A percentile compares a stretch with the other conserved stretches of the same genome.
These are phyloP conservation scores for Stentor roeselii DNA, from an alignment of 73 alveolate genomes.

Conservation along the genomic window DNA sequence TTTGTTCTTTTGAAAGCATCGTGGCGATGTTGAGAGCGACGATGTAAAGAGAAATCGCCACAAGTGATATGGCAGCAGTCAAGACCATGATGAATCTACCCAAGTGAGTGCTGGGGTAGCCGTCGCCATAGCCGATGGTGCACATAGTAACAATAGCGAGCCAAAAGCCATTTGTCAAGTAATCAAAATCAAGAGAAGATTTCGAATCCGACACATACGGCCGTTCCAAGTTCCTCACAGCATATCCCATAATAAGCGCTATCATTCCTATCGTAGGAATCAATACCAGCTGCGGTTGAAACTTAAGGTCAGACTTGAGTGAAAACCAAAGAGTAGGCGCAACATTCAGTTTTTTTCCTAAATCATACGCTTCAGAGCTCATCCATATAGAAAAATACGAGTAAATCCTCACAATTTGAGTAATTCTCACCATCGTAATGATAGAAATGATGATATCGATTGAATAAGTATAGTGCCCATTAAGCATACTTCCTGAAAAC, in stretches of 20 bases:
- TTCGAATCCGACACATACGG: background rate
- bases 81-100: background rate
- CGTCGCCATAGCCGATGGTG: background rate
- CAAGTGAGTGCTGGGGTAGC: background rate
- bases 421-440: background rate
- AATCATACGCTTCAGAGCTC: background rate
- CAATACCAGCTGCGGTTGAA: background rate
- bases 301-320: background rate
- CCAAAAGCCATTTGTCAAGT: background rate
- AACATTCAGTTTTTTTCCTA: background rate
- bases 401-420: background rate
- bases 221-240: background rate
- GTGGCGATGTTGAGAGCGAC: background rate
- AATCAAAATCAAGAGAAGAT: background rate
- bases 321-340: background rate
- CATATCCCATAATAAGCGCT: background rate
- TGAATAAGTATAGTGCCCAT: background rate
- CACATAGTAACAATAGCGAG: background rate
- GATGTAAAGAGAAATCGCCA: background rate
- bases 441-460: background rate
- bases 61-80: background rate
- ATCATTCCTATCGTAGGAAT: background rate
- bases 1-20: background rate
- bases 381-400: background rate
- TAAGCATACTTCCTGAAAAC: slow-evolving; percentile 2